Evolutionary conservation across 345 rosid species (phyloP).

Genomic region (Adansonia digitata): DNA sequence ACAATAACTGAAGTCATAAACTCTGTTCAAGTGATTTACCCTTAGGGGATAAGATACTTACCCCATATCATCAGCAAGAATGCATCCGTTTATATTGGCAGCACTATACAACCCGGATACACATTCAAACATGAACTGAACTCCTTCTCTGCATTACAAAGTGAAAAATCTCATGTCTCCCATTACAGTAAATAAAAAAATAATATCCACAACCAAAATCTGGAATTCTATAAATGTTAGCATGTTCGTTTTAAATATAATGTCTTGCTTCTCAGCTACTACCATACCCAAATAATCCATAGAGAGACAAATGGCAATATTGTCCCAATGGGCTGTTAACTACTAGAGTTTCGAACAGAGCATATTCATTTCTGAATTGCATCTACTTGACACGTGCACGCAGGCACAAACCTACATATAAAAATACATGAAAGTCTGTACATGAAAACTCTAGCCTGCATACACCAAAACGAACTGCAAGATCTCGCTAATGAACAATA

Average conservation of each 20-base stretch:
- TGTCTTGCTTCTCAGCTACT: not conserved
- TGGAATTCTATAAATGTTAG: not conserved
- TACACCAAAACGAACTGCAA: not conserved
- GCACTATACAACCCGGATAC: conserved; percentile 64
- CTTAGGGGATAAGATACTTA: conserved; percentile 32
- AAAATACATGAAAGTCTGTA: not conserved
- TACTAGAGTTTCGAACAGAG: not conserved
- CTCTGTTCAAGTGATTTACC: not conserved
- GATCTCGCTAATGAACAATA: conserved; percentile 22
- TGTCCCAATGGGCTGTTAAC: not conserved
- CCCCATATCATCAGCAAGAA: conserved; percentile 99
- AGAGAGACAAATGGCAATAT: not conserved
- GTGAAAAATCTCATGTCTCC: conserved; percentile 8
- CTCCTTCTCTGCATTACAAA: conserved; percentile 82
- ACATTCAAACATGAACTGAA: conserved; percentile 97
- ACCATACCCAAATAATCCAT: not conserved
- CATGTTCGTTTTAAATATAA: not conserved
- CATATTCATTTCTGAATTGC: not conserved
- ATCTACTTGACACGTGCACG: not conserved
- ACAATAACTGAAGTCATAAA: not conserved
- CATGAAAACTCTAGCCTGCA: not conserved
- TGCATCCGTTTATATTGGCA: conserved; percentile 73
- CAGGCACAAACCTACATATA: not conserved
- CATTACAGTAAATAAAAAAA: conserved; percentile 16
- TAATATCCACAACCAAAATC: not conserved